Conservation (phyloP, 768 basidiomycete species). For the Scleroderma bovista region DNA sequence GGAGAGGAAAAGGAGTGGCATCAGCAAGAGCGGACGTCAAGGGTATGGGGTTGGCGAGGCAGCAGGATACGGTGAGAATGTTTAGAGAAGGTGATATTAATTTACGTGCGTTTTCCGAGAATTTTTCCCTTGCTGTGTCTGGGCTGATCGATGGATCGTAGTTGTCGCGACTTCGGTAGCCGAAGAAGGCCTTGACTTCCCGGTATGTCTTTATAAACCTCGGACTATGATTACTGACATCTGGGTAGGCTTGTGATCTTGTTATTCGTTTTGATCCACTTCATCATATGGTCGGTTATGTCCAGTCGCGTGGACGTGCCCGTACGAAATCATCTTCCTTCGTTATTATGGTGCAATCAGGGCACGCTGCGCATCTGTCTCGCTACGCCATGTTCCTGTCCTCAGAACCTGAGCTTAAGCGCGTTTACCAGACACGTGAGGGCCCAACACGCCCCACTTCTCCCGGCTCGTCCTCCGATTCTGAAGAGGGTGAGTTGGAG, state of each 20-base stretch:
- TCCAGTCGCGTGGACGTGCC: slow-evolving; percentile 86
- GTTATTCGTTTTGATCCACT: slow-evolving; percentile 82
- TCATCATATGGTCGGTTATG: slow-evolving; percentile 79
- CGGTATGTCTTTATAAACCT: slow-evolving; percentile 37
- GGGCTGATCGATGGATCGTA: slow-evolving; percentile 14
- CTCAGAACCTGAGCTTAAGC: slow-evolving; percentile 60
- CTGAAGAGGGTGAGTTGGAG: slow-evolving; percentile 34
- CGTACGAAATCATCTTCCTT: slow-evolving; percentile 72
- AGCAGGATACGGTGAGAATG: slow-evolving; percentile 54
- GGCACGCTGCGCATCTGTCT: slow-evolving; percentile 46
- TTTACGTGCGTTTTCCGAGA: slow-evolving; percentile 44
- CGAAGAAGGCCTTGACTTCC: slow-evolving; percentile 91
- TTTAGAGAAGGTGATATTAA: slow-evolving; percentile 67
- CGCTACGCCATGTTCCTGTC: slow-evolving; percentile 55
- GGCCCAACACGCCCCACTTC: slow-evolving; percentile 26
- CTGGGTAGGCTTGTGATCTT: slow-evolving; percentile 75
- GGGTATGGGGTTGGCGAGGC: slow-evolving; percentile 47
- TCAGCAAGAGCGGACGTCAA: slow-evolving; percentile 33
- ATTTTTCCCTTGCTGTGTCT: background rate
- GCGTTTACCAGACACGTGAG: slow-evolving; percentile 52
- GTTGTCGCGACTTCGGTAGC: slow-evolving; percentile 85
- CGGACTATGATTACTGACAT: slow-evolving; percentile 1
- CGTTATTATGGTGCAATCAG: slow-evolving; percentile 72
- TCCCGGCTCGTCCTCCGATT: slow-evolving; percentile 21
- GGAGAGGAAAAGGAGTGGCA: slow-evolving; percentile 10